Conservation (phyloP, 495 filamentous ascomycete species). For the Mytilinidion resinicola region DNA sequence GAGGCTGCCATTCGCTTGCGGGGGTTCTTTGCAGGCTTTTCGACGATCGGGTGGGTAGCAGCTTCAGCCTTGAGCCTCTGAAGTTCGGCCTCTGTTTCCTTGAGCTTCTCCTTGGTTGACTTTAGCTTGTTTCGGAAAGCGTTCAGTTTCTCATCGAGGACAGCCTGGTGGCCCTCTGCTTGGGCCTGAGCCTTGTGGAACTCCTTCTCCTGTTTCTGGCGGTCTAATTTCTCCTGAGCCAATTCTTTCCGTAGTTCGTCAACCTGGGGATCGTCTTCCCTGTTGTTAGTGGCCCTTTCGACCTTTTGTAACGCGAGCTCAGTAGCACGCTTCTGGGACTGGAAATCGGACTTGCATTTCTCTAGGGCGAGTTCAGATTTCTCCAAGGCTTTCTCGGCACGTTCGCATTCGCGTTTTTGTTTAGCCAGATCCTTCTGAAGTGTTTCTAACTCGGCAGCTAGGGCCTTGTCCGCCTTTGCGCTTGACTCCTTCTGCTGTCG, state of each 20-base stretch:
- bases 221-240: constrained; percentile 40
- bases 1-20: constrained; percentile 44
- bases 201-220: constrained; percentile 38
- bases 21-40: constrained; percentile 34
- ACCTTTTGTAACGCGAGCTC: constrained; percentile 13
- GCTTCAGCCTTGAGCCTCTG: constrained; percentile 44
- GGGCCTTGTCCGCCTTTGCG: constrained; percentile 52
- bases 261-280: constrained; percentile 16
- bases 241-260: constrained; percentile 38
- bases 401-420: constrained; percentile 10
- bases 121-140: constrained; percentile 60
- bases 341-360: background rate
- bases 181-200: constrained; percentile 35
- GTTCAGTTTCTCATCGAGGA: constrained; percentile 62
- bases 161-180: constrained; percentile 49
- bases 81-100: constrained; percentile 46
- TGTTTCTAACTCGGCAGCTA: constrained; percentile 41
- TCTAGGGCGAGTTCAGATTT: constrained; percentile 42
- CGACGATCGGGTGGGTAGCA: constrained; percentile 5
- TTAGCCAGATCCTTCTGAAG: constrained; percentile 38
- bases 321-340: constrained; percentile 14
- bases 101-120: constrained; percentile 63
- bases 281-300: constrained; percentile 20
- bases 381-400: constrained; percentile 26
- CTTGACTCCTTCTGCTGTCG: constrained; percentile 56